Base-by-base conservation (phyloP, 441 rosid genomes). In the Eugenia klotzschiana region DNA sequence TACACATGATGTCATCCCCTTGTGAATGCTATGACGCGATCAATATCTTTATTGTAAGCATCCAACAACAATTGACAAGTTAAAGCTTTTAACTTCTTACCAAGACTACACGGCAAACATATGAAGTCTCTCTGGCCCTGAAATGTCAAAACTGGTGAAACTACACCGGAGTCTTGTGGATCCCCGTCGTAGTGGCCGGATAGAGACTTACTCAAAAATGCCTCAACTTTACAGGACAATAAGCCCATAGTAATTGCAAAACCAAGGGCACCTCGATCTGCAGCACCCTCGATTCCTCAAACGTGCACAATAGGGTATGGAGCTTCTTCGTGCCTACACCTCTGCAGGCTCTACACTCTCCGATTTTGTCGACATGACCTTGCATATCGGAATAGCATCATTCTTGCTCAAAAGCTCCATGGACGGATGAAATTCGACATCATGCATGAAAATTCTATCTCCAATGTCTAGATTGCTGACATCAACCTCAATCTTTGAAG, bases 401-500 rank as follows among this genome's bases (percentile, higher is more conserved):
- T 91, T 91, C 94, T 91, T 94, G 89, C 95, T 91, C 81, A 96
- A 85, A 86, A 93, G 95, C 93, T 91, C 93, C 89, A 93, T 33
- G 4, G 98, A 88, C 16, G 94, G 90, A 89, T 95, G 96, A 79
- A 94, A 91, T 77, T 83, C 87, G 7, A 95, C 79, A 50, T 96
- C 96, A 40, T 79, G 81, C 91, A 96, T 85, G n/a, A 81, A 88
- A 69, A 95, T 89, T 85, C 87, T 89, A 87, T 94, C 98, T 82
- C 89, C 98, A 51, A 93, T 86, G 84, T 95, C 98, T 46, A 96
- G 91, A 27, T 89, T 91, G 91, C 98, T 93, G 79, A 95, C 87
- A 53, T 96, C 98, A 58, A 95, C 94, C 89, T 95, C 96, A n/a
- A 96, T 89, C 86, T 95, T 93, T 6, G 92, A 89, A 80, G 97